Evolutionary conservation across 345 rosid species (phyloP).

Genomic region (Anacardium occidentale): DNA sequence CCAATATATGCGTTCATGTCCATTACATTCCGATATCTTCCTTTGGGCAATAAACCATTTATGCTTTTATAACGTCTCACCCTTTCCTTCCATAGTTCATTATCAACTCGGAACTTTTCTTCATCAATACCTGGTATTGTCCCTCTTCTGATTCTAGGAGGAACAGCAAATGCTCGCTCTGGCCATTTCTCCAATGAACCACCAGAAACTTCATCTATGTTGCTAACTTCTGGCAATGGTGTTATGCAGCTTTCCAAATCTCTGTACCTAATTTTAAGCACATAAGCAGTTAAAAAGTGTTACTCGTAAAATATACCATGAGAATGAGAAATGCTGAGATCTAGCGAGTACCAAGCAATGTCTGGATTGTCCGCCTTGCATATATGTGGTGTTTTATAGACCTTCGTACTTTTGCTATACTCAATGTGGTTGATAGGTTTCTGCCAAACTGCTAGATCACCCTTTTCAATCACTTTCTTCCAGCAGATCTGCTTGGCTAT

Average conservation of each 20-base stretch:
- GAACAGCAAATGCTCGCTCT: slow-evolving; percentile 65
- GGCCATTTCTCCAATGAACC: slow-evolving; percentile 91
- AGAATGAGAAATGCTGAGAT: slow-evolving; percentile 7
- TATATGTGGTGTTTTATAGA: slow-evolving; percentile 53
- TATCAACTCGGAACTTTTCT: slow-evolving; percentile 69
- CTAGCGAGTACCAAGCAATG: slow-evolving; percentile 57
- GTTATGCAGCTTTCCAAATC: slow-evolving; percentile 80
- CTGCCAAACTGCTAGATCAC: slow-evolving; percentile 72
- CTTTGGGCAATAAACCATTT: slow-evolving; percentile 49
- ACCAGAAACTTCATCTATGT: slow-evolving; percentile 73
- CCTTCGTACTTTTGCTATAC: slow-evolving; percentile 49
- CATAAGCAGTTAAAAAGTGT: slow-evolving; percentile 11
- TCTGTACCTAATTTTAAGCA: slow-evolving; percentile 49
- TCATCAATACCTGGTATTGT: slow-evolving; percentile 61
- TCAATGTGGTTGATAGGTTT: slow-evolving; percentile 88
- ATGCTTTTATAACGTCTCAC: slow-evolving; percentile 61
- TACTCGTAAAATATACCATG: not conserved
- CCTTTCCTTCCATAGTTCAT: slow-evolving; percentile 76
- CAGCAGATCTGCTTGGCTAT: slow-evolving; percentile 81
- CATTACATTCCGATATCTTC: slow-evolving; percentile 82
- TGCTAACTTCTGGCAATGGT: slow-evolving; percentile 70
- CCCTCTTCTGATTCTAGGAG: slow-evolving; percentile 78
- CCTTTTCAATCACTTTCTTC: slow-evolving; percentile 80
- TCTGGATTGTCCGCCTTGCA: slow-evolving; percentile 74
- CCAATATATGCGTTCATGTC: slow-evolving; percentile 96